Conservation (phyloP, 2,329 filamentous ascomycete species). For the Trichoderma aggressivum region DNA sequence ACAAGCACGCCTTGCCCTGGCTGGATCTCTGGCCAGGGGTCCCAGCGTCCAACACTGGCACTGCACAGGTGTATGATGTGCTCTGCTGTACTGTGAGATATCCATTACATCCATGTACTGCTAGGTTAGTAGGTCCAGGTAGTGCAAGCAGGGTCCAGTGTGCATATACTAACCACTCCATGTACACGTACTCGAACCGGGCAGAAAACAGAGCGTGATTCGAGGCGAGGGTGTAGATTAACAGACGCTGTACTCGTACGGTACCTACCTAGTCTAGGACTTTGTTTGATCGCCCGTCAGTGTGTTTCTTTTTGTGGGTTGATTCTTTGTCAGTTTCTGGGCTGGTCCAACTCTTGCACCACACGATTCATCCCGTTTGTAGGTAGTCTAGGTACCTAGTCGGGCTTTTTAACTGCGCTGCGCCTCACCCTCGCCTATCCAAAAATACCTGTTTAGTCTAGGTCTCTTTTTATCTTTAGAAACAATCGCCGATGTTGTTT, state of each 20-base stretch:
- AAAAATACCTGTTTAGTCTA: background rate
- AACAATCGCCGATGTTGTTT: background rate
- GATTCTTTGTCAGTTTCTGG: background rate
- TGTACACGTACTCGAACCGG: background rate
- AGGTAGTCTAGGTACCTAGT: background rate
- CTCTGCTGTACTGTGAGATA: background rate
- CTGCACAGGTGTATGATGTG: background rate
- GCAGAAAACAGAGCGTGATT: background rate
- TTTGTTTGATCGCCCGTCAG: background rate
- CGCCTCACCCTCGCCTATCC: background rate
- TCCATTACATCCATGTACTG: no score
- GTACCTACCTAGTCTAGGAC: background rate
- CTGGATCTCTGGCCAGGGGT: background rate
- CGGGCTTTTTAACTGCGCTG: background rate
- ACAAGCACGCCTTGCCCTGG: background rate
- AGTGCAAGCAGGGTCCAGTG: background rate
- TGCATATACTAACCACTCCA: background rate
- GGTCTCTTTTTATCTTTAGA: background rate
- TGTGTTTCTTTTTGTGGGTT: background rate
- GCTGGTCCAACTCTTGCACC: background rate
- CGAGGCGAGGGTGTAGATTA: background rate
- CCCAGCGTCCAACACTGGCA: background rate
- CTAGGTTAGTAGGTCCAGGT: no score
- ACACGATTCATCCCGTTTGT: background rate
- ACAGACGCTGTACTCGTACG: background rate